Evolutionary conservation across 2,329 filamentous ascomycete species (phyloP).

Genomic region (Catunica adiposa): DNA sequence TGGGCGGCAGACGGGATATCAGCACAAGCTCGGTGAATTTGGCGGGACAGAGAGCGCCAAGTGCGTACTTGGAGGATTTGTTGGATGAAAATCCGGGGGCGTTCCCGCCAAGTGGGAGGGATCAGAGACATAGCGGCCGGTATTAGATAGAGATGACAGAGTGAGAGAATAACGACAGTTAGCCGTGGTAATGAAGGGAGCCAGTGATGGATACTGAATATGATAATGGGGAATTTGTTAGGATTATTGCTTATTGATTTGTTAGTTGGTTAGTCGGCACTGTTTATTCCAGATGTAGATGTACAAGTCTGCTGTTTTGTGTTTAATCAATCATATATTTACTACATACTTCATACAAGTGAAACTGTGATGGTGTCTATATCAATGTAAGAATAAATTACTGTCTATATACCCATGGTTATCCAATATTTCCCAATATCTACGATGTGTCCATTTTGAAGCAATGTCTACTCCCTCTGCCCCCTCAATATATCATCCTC

Average conservation of each 20-base stretch:
- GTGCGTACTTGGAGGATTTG: slow-evolving; percentile 77
- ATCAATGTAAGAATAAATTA: neutral
- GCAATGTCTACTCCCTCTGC: neutral
- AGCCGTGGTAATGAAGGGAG: neutral
- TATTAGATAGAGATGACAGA: neutral
- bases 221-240: neutral
- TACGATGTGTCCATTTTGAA: too few species aligned
- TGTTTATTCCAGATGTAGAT: neutral
- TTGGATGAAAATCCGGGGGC: slow-evolving; percentile 54
- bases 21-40: slow-evolving; percentile 53
- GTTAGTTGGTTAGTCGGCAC: neutral
- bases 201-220: too few species aligned
- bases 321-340: neutral
- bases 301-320: neutral
- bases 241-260: neutral
- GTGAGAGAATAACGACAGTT: neutral
- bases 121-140: slow-evolving; percentile 2
- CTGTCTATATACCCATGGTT: neutral
- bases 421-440: neutral
- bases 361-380: too few species aligned
- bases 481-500: slow-evolving; percentile 31
- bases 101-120: slow-evolving; percentile 23
- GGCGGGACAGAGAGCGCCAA: slow-evolving; percentile 53
- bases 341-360: neutral
- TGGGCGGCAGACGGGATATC: slow-evolving; percentile 26